phyloP scores from a whole-genome alignment of 345 rosid species.

The Acer saccharum region DNA sequence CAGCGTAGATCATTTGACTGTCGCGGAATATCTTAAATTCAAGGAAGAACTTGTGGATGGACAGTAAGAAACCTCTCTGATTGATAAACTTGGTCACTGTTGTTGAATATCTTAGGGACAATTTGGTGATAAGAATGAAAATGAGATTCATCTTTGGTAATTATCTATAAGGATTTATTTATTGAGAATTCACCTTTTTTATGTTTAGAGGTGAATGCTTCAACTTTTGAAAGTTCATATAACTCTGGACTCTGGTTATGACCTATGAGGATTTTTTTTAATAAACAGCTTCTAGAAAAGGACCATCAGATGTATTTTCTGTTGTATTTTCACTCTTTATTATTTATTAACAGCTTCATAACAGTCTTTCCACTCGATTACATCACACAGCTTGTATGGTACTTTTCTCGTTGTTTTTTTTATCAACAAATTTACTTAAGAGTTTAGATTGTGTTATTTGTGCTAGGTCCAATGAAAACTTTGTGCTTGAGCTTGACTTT shows the following conservation, averaged over 20 bases:
- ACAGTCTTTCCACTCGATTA: neutral
- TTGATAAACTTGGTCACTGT: slow-evolving; percentile 1
- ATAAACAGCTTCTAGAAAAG: neutral
- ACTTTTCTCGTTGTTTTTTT: neutral
- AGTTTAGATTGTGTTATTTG: slow-evolving; percentile 2
- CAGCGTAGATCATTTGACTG: slow-evolving; percentile 31
- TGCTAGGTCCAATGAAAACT: slow-evolving; percentile 25
- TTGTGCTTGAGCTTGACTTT: slow-evolving; percentile 41
- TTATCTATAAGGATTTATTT: neutral
- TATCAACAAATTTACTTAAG: neutral
- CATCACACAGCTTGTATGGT: neutral
- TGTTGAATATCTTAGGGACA: neutral
- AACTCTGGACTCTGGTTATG: too few species aligned
- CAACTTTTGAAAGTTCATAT: too few species aligned
- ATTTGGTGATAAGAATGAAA: neutral
- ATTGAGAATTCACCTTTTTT: neutral
- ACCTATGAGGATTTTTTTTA: neutral
- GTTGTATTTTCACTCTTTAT: neutral
- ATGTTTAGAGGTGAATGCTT: neutral
- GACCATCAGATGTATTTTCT: neutral
- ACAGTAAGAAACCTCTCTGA: slow-evolving; percentile 21
- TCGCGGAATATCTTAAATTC: slow-evolving; percentile 34
- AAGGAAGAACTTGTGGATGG: slow-evolving; percentile 42
- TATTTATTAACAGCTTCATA: neutral
- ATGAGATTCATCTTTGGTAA: neutral